Evolutionary conservation across 495 filamentous ascomycete genomes (phyloP).

Genomic region (Podospora appendiculata): DNA sequence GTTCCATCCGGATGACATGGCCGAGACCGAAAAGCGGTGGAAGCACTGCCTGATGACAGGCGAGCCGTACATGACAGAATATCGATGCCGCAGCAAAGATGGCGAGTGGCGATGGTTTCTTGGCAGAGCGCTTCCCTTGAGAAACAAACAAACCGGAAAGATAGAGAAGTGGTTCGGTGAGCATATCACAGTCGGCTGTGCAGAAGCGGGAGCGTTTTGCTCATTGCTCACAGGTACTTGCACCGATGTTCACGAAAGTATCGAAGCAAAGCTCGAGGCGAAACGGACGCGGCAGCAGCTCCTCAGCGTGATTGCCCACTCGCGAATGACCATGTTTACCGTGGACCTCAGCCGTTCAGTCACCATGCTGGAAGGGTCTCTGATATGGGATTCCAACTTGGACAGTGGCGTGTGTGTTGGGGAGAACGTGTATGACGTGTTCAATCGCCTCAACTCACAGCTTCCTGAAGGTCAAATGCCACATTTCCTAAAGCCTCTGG

Average conservation of each 20-base stretch:
- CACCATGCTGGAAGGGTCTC: conserved; percentile 54
- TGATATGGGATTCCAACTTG: conserved; percentile 42
- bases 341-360: conserved; percentile 49
- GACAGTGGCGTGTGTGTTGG: conserved; percentile 40
- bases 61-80: conserved; percentile 57
- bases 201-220: background rate
- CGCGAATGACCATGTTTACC: conserved; percentile 60
- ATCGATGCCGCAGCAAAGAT: conserved; percentile 52
- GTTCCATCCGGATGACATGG: conserved; percentile 52
- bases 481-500: conserved; percentile 44
- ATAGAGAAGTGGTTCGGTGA: conserved; percentile 68
- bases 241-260: conserved; percentile 58
- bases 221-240: conserved; percentile 34
- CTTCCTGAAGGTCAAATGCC: conserved; percentile 29
- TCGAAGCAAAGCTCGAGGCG: conserved; percentile 52
- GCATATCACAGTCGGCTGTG: background rate
- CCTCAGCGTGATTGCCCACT: conserved; percentile 58
- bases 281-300: conserved; percentile 54
- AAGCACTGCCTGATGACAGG: conserved; percentile 52
- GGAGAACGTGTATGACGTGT: conserved; percentile 50
- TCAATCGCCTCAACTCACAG: conserved; percentile 30
- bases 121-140: conserved; percentile 54
- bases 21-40: conserved; percentile 43
- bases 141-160: conserved; percentile 48
- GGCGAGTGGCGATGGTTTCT: conserved; percentile 70